Evolutionary conservation across 129 eudicot genomes (phyloP), one percentile per base, ranked within the genome.

Genomic region (Centaurea solstitialis): DNA sequence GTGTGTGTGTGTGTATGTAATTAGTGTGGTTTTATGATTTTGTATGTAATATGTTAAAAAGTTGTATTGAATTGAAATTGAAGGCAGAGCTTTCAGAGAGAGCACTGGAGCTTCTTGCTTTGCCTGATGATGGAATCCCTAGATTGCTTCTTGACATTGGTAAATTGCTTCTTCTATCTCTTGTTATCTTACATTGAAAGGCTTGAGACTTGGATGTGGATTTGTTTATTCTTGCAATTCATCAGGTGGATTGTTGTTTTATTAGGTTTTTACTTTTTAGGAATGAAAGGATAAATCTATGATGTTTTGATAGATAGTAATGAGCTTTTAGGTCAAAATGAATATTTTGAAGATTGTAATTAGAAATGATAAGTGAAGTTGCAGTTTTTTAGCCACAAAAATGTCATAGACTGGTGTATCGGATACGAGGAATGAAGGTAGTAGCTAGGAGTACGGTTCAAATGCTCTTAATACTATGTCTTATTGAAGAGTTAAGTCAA

Each of bases 61-160:
- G 5, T 75, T 57, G 0, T 30, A 11, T 78, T 39, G 9, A 30
- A 11, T 78, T 39, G 6, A 30, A 50, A 8, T 73, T 67, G 67
- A 74, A 93, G 99, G 95, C 99, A 0, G 87, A 96, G 83, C 88
- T 96, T 53, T 84, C 99, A 9, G 98, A 93, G 74, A 88, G 99
- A 81, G 99, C 99, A 21, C n/a, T 96, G 81, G 99, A 96, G 89
- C 91, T 96, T 82, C 98, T 96, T 45, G 99, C 99, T 0, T 87
- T 96, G 86, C 99, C 99, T 76, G 92, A 93, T 78, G 99, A 96
- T 82, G 98, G 77, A 0, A 82, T 93, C 26, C 96, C 98, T 13
- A 88, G 91, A 82, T 89, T 96, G 75, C 93, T 93, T 50, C 99
- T 96, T 68, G 98, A 96, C 73, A 90, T 96, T 82, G 99, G 98